phyloP scores from a whole-genome alignment of 73 alveolate species.

The Effrenium voratum region DNA sequence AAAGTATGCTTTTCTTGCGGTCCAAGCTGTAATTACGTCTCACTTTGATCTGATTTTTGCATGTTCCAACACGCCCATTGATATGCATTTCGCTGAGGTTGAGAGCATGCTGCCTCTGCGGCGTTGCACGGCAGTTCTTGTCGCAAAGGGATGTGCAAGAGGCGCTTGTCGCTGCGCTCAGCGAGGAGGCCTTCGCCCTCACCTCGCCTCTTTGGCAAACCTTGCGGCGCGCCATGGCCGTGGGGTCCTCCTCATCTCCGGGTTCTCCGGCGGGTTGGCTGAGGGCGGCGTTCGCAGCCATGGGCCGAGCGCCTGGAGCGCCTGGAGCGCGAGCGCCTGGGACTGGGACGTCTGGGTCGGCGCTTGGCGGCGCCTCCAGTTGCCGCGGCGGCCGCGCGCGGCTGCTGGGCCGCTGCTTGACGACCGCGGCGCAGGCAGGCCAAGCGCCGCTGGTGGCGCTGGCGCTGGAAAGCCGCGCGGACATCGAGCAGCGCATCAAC shows the following conservation, averaged over 20 bases:
- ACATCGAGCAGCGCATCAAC: constrained; percentile 74
- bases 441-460: constrained; percentile 28
- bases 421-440: constrained; percentile 65
- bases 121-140: constrained; percentile 13
- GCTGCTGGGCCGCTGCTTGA: constrained; percentile 90
- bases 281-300: constrained; percentile 53
- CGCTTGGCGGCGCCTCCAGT: neutral
- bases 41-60: neutral
- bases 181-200: constrained; percentile 71
- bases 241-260: neutral
- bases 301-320: constrained; percentile 39
- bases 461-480: constrained; percentile 66
- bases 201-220: constrained; percentile 65
- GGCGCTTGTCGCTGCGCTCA: constrained; percentile 7
- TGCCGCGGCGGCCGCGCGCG: constrained; percentile 79
- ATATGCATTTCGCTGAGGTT: no score
- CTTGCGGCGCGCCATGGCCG: constrained; percentile 49
- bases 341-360: no score
- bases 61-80: no score
- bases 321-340: neutral
- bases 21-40: neutral
- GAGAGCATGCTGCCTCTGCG: neutral
- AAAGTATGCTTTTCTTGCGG: neutral
- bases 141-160: constrained; percentile 46
- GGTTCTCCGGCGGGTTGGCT: neutral